phyloP scores from a whole-genome alignment of 805 yeast species.

The Candida yuanshanica region DNA sequence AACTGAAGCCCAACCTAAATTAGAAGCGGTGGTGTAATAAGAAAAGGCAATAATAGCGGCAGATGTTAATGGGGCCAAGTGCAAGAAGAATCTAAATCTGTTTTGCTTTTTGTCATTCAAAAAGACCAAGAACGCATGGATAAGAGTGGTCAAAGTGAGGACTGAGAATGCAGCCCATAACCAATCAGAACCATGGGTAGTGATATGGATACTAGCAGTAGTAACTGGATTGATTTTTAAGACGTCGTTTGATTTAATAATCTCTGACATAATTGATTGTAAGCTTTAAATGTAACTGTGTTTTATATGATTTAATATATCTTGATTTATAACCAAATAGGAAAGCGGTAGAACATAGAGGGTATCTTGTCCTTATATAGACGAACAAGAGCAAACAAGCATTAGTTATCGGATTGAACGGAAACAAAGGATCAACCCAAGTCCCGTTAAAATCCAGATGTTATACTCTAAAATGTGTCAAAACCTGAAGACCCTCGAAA shows the following conservation, averaged over 20 bases:
- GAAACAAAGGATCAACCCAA: no score
- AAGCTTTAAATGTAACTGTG: no score
- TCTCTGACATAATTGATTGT: conserved; percentile 2
- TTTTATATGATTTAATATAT: no score
- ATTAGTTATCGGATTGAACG: no score
- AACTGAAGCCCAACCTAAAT: conserved; percentile 49
- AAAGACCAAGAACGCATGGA: conserved; percentile 18
- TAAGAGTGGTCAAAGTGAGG: conserved; percentile 34
- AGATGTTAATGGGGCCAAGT: conserved; percentile 38
- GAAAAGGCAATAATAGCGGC: conserved; percentile 39
- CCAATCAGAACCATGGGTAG: conserved; percentile 61
- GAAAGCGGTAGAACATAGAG: no score
- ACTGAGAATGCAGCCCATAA: conserved; percentile 56
- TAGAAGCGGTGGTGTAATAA: conserved; percentile 52
- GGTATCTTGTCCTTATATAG: no score
- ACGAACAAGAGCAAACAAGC: no score
- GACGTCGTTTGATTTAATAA: conserved; percentile 4
- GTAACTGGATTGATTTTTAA: conserved; percentile 19
- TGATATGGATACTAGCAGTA: conserved; percentile 42
- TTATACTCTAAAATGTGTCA: no score
- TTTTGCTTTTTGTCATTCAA: conserved; percentile 20
- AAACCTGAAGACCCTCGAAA: no score
- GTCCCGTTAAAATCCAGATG: no score
- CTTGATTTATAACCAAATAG: no score
- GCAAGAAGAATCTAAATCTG: conserved; percentile 25